Evolutionary conservation across 2,329 filamentous ascomycete species (phyloP), one percentile per base, ranked within the genome.

Genomic region (Colletotrichum sp.): DNA sequence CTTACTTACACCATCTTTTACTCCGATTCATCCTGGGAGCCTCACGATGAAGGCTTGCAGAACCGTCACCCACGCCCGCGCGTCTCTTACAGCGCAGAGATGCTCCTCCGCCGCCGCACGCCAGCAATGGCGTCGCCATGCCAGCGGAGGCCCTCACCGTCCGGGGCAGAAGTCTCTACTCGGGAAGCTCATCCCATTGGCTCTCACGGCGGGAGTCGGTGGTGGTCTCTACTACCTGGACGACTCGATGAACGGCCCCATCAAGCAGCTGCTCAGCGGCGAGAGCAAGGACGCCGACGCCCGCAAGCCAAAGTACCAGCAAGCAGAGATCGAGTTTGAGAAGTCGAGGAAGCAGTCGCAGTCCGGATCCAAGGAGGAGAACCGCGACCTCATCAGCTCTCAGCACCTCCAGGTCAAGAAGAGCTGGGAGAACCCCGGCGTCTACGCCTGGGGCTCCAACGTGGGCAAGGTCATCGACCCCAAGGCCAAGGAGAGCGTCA

Each of bases 361-460:
- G 77, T 87, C 89, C 28, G 83, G 86, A 2, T 93, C 92, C 8
- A 92, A 92, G 78, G 95, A 96, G 83, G 93, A 95, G 78, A 93
- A 93, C 77, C 87, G 94, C 73, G 94, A 96, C 71, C 85, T 94
- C 73, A 92, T 98, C 79, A 96, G 94, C 82, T 95, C 94, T 13
- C 95, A 98, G 83, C 95, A 98, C 85, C 86, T 95, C 7, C 96
- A 98, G 86, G 94, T 98, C 74, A 95, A 95, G 86, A 92, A 92
- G 82, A 98, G 95, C 84, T 92, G 90, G 89, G 91, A 92, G 84
- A 93, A 95, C 76, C 96, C 97, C 0, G 97, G 96, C 3, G 94
- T 99, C 0, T 99, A 98, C 85, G 92, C 94, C 7, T 99, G 97
- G 96, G 97, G 97, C 1, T 95, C 94, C 21, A 99, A 99, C 81